Evolutionary conservation across 1,284 basidiomycete genomes (phyloP), one percentile per base, ranked within the genome.

Genomic region (Entoloma clypeatum): DNA sequence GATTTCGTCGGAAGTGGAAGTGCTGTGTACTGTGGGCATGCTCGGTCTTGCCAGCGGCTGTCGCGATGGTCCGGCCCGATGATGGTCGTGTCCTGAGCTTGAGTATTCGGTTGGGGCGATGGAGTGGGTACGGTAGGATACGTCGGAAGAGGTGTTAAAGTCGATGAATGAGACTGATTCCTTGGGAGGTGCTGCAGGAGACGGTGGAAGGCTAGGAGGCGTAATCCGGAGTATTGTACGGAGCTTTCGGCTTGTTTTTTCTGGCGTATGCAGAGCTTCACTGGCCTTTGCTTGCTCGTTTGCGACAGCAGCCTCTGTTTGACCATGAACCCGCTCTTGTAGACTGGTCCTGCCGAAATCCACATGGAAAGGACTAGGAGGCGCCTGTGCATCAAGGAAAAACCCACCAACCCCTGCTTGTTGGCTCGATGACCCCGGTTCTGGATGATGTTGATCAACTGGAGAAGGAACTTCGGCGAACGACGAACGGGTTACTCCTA

Each of bases 121-220:
- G 4, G 72, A 69, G 4, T 64, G 61, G 19, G 59, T 63, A 16
- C 58, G 56, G 14, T 64, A 43, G 16, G 74, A 76, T 8, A 57
- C 63, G 26, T 65, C 67, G 2, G 75, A 74, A 3, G 77, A 75
- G 21, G 62, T 55, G 7, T 61, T 64, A 40, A 82, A 69, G 54
- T 82, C 81, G 16, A 83, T 65, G 62, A 82, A 83, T 0, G 80
- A 82, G 32, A 66, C 61, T 22, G 61, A 64, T 44, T 27, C 51
- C 40, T 21, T 49, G 46, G 32, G 52, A 6, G 44, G 27, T 28
- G 29, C 14, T 31, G 13, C 7, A 49, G 36, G 23, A 14, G 32
- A 23, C 27, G 34, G 24, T 13, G 47, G 42, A 9, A 40, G 27
- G 33, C 37, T 43, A 4, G 42, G 41, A 38, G 56, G 66, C 28